Evolutionary conservation across 805 yeast genomes (phyloP).

Genomic region (Yamadazyma insecticola): DNA sequence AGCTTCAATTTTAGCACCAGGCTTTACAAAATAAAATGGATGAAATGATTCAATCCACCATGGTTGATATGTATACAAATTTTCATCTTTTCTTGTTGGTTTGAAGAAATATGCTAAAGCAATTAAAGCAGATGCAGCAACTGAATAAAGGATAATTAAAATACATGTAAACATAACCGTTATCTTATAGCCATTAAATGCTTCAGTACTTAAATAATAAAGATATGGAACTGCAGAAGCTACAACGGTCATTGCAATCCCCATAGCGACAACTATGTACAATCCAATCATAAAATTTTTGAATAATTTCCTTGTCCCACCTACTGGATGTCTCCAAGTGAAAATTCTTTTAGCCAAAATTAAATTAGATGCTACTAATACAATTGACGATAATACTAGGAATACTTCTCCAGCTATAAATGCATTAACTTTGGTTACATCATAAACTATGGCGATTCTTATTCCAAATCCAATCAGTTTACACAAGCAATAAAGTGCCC

Average conservation of each 20-base stretch:
- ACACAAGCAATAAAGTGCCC: conserved; percentile 44
- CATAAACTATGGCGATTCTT: conserved; percentile 53
- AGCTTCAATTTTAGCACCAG: conserved; percentile 44
- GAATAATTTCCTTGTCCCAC: conserved; percentile 50
- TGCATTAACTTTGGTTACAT: conserved; percentile 36
- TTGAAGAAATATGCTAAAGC: conserved; percentile 48
- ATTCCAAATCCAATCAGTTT: conserved; percentile 55
- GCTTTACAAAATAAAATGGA: conserved; percentile 56
- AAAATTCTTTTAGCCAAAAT: conserved; percentile 67
- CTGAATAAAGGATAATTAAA: conserved; percentile 41
- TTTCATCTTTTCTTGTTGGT: conserved; percentile 48
- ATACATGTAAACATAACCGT: conserved; percentile 44
- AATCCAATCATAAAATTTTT: conserved; percentile 45
- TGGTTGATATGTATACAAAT: conserved; percentile 61
- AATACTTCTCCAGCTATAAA: conserved; percentile 59
- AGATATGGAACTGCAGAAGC: conserved; percentile 59
- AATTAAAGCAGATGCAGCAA: conserved; percentile 47
- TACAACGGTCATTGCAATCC: conserved; percentile 61
- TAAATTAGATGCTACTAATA: conserved; percentile 54
- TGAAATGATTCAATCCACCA: conserved; percentile 71
- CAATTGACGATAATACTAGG: conserved; percentile 49
- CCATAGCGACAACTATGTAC: conserved; percentile 51
- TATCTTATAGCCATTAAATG: conserved; percentile 47
- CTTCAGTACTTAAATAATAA: conserved; percentile 44
- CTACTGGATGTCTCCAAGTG: conserved; percentile 73